Evolutionary conservation across 2,329 filamentous ascomycete genomes (phyloP), one percentile per base, ranked within the genome.

Genomic region (Dryadomyces quercivorus): DNA sequence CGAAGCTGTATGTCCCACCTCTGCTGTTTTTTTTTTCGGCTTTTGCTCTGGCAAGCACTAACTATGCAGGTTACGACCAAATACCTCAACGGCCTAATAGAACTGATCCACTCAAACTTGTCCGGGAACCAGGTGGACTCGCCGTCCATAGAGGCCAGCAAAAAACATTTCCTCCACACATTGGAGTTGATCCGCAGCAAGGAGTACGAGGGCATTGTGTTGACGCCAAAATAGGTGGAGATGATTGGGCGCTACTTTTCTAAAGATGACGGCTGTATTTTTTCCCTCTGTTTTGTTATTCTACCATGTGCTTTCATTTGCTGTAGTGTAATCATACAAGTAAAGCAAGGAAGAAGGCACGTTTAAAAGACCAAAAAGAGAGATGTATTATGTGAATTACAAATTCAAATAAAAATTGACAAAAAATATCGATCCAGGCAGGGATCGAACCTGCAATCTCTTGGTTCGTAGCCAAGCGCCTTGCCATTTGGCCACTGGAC

Each of bases 1-100:
- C 70, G 93, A 98, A 72, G 91, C 91, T 61, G 93, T 81, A 67
- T 65, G 77, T 65, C 2, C 1, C 13, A 13, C 15, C 16, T 12
- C 21, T 31, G 21, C 16, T 43, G n/a, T 20, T 21, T 40, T 26
- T 8, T 34, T 49, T 18, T 40, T 7, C 31, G 18, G n/a, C 42
- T n/a, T 20, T n/a, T 45, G 12, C 9, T 7, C 36, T 8, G 18
- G 20, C 15, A 15, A 21, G 20, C 1, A 22, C 22, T 48, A 38
- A 38, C 42, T 12, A 50, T 42, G 58, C 56, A 81, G 78, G 78
- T 98, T 43, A 98, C 93, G 5, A 96, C 86, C 2, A 97, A 97
- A 71, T 98, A 97, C 68, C 80, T 98, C 59, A 98, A 98, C 66
- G 93, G 93, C 3, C 81, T 98, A 51, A 97, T 98, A 65, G 93